phyloP scores from a whole-genome alignment of 2,329 filamentous ascomycete genomes.

The Drechmeria coniospora region DNA sequence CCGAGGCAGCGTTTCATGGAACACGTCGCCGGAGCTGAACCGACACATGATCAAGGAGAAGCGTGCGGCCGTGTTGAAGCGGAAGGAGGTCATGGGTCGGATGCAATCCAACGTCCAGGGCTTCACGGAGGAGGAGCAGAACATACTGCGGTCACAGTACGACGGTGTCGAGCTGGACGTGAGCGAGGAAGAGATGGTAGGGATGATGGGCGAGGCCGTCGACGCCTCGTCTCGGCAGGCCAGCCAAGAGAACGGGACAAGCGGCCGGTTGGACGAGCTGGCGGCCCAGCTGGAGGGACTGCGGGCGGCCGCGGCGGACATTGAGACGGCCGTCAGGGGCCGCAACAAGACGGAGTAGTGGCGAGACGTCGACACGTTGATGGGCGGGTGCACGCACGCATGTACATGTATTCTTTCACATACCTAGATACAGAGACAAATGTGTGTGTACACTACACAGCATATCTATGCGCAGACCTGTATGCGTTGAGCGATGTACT shows the following conservation, averaged over 20 bases:
- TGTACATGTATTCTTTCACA: too few species aligned
- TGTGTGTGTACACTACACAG: too few species aligned
- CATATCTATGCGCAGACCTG: too few species aligned
- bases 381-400: too few species aligned
- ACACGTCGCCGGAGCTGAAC: constrained; percentile 27
- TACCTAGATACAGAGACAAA: too few species aligned
- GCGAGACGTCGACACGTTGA: too few species aligned
- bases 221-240: not conserved
- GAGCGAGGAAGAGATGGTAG: constrained; percentile 21
- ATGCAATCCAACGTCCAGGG: constrained; percentile 18
- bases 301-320: constrained; percentile 5
- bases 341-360: constrained; percentile 4
- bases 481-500: too few species aligned
- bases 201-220: constrained; percentile 11
- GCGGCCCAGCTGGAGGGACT: constrained; percentile 7
- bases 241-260: not conserved
- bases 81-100: constrained; percentile 21
- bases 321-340: constrained; percentile 10
- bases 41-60: constrained; percentile 21
- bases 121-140: constrained; percentile 23
- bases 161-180: constrained; percentile 13
- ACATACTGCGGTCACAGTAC: constrained; percentile 14
- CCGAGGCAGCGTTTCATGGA: constrained; percentile 48
- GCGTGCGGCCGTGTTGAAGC: constrained; percentile 13
- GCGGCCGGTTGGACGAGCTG: constrained; percentile 5